Evolutionary conservation across 176 grass and related monocot genomes (phyloP), one percentile per base, ranked within the genome.

Genomic region (Lolium multiflorum): DNA sequence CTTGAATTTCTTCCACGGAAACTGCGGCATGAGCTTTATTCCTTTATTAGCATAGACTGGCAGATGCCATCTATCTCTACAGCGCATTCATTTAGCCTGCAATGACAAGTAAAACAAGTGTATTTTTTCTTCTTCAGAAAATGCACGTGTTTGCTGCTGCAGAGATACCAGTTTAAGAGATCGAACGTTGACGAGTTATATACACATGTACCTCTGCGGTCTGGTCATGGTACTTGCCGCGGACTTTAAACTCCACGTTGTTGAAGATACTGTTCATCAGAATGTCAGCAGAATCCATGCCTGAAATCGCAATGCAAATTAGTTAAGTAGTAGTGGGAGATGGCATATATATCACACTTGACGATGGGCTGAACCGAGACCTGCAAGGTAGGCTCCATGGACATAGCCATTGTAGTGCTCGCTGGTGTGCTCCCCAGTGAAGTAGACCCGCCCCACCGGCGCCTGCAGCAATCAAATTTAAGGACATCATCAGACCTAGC

Each of bases 391-490:
- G 60, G 85, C 90, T 57, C 93, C 88, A 31, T 92, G 93, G 22
- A 90, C 93, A 17, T 94, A 92, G 24, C 90, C 90, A 76, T 88
- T 92, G 82, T 88, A 92, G 63, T 92, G 88, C 49, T 74, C n/a
- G 21, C 90, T 90, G 22, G 88, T 92, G 82, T 92, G 89, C 84
- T 91, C 89, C 7, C 93, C 85, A 1, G 93, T 94, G 81, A 90
- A 94, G 47, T 95, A 90, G 67, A 95, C 82, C 78, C 88, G 88
- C 50, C 85, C 90, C 20, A 90, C 66, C 4, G 93, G 90, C 62
- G 88, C 90, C 90, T 92, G 60, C 69, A 72, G 38, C 6, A 46
- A 46, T 0, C 20, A 72, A 1, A 48, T 47, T 72, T 6, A 46
- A 46, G 18, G 7, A 38, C 26, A 12, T 3, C 26, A 5, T 68